phyloP scores from a whole-genome alignment of 2,329 filamentous ascomycete genomes.

The Pseudogymnoascus sp. region DNA sequence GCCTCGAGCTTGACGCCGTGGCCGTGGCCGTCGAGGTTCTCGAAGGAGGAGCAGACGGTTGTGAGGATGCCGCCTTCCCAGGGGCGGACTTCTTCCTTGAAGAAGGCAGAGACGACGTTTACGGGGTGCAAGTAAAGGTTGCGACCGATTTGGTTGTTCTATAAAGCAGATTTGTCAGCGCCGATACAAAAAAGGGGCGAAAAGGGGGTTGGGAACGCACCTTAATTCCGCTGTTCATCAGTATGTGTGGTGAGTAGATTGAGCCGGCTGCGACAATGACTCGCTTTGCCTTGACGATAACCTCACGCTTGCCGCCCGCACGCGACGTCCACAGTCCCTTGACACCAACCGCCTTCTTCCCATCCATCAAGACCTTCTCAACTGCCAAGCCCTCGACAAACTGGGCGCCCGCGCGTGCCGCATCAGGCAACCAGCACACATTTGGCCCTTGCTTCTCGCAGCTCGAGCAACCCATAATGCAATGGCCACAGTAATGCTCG shows the following conservation, averaged over 20 bases:
- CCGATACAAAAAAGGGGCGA: not conserved
- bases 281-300: conserved; percentile 69
- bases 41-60: conserved; percentile 64
- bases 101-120: conserved; percentile 49
- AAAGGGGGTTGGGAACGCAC: conserved; percentile 28
- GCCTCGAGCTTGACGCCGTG: conserved; percentile 79
- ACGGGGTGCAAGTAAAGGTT: conserved; percentile 79
- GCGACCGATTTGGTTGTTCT: conserved; percentile 69
- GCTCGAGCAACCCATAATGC: conserved; percentile 51
- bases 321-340: conserved; percentile 67
- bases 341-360: conserved; percentile 57
- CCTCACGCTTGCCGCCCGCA: conserved; percentile 48
- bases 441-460: conserved; percentile 72
- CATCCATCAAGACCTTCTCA: conserved; percentile 60
- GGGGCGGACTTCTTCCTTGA: conserved; percentile 58
- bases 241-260: conserved; percentile 65
- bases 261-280: conserved; percentile 72
- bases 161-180: not conserved
- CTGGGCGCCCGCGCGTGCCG: conserved; percentile 63
- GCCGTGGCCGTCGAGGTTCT: conserved; percentile 70
- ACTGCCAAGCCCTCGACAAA: conserved; percentile 80
- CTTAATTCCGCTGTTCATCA: conserved; percentile 69
- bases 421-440: conserved; percentile 70
- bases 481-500: conserved; percentile 65
- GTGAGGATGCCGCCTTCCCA: conserved; percentile 73